phyloP scores from a whole-genome alignment of 768 basidiomycete genomes.

The Pulveroboletus sp. region DNA sequence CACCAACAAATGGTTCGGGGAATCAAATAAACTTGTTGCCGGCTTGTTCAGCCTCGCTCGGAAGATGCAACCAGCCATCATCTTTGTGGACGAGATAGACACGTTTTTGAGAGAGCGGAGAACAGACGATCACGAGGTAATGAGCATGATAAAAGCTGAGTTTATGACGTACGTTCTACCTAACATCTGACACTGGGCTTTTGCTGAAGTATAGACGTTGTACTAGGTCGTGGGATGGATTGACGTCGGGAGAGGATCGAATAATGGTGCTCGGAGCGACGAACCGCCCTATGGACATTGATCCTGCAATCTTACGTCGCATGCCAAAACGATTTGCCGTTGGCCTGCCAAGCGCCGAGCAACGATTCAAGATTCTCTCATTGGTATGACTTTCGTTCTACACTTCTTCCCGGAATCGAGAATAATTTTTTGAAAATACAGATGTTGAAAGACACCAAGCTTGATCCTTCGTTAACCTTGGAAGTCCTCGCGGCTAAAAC shows the following conservation, averaged over 20 bases:
- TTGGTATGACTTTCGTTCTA: constrained; percentile 47
- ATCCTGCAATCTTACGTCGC: constrained; percentile 83
- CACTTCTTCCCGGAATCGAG: neutral
- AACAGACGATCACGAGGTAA: constrained; percentile 92
- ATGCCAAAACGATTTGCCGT: constrained; percentile 97
- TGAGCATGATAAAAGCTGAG: constrained; percentile 97
- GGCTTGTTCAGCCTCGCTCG: constrained; percentile 91
- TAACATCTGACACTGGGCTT: constrained; percentile 1
- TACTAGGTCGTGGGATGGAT: constrained; percentile 95
- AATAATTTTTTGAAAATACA: constrained; percentile 26
- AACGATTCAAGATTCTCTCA: constrained; percentile 79
- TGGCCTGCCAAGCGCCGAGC: constrained; percentile 70
- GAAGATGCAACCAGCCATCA: constrained; percentile 93
- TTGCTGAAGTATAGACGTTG: neutral
- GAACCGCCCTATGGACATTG: constrained; percentile 91
- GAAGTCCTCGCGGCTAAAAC: constrained; percentile 62
- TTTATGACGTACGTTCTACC: constrained; percentile 70
- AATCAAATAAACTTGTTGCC: constrained; percentile 93
- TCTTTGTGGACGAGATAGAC: constrained; percentile 99
- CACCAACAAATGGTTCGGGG: constrained; percentile 84
- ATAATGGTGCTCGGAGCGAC: constrained; percentile 94
- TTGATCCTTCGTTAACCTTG: constrained; percentile 62
- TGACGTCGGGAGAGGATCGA: constrained; percentile 74
- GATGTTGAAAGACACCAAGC: constrained; percentile 82
- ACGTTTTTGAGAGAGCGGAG: constrained; percentile 88